Conservation (phyloP, 768 basidiomycete genomes). For the Guyanaporus albipodus region DNA sequence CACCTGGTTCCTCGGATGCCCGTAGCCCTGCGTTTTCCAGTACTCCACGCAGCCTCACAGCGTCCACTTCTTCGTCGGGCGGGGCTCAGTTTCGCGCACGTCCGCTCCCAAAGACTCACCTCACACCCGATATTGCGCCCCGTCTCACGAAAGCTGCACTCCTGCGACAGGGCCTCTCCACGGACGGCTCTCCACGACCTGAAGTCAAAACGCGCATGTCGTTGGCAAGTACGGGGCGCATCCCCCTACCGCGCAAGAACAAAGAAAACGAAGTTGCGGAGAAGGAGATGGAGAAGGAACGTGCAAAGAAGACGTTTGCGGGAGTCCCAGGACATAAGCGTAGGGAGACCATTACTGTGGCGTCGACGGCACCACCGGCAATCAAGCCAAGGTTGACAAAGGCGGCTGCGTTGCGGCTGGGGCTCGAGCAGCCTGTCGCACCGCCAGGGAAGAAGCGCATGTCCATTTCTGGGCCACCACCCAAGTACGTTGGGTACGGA, state of each 20-base stretch:
- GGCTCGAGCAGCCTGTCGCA: constrained; percentile 40
- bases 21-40: constrained; percentile 21
- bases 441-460: constrained; percentile 38
- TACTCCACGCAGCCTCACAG: constrained; percentile 30
- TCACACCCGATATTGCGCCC: constrained; percentile 66
- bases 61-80: constrained; percentile 37
- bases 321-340: constrained; percentile 85
- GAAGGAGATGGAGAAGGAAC: constrained; percentile 56
- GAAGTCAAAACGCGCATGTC: constrained; percentile 29
- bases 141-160: constrained; percentile 73
- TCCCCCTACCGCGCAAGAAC: constrained; percentile 27
- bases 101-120: constrained; percentile 56
- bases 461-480: constrained; percentile 25
- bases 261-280: constrained; percentile 40
- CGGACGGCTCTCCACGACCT: constrained; percentile 33
- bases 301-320: constrained; percentile 59
- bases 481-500: constrained; percentile 6
- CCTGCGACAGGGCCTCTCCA: constrained; percentile 57
- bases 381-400: constrained; percentile 75
- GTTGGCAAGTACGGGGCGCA: constrained; percentile 31
- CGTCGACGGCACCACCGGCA: constrained; percentile 67
- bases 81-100: constrained; percentile 64
- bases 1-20: constrained; percentile 21
- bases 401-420: constrained; percentile 67
- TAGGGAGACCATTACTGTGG: constrained; percentile 58